Evolutionary conservation across 2,329 filamentous ascomycete genomes (phyloP), one percentile per base, ranked within the genome.

Genomic region (Fusarium veterinarium): DNA sequence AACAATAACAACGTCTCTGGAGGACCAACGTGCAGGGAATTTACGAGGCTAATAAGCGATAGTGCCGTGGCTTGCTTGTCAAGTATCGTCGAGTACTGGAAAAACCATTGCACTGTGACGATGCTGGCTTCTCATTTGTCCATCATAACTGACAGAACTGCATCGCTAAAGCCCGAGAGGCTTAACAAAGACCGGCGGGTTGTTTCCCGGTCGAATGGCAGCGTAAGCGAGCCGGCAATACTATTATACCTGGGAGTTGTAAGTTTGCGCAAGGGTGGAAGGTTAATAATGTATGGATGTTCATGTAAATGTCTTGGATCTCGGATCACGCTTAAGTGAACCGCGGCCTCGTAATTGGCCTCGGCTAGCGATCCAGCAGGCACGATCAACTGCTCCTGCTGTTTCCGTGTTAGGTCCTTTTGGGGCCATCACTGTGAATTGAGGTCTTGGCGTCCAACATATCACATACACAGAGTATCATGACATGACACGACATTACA

Each of bases 41-140:
- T 55, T 69, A 60, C 57, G 44, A 73, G 49, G 45, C 75, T 74
- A 77, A 68, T 71, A 71, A 74, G 71, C 72, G 64, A 74, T 73
- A 69, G 67, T 65, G 72, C 60, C 33, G 61, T 67, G 64, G 62
- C 52, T 62, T 62, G 72, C 60, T 58, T 67, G 56, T 48, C 53
- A 76, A 55, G 75, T 77, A 77, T 72, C 64, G 48, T 52, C 58
- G 64, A 65, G 74, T 77, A 77, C 69, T 74, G 64, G 8, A 41
- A 67, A 69, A 67, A 67, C 67, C 46, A 60, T 67, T 75, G 74
- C 75, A 77, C 75, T 77, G 75, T 77, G 75, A 56, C 23, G 44
- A 53, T 48, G 30, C 55, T 14, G 72, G 17, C 42, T 45, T 59
- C 68, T 73, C 62, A 77, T 76, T 77, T 75, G 75, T 55, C 69